A percentile compares a stretch with the other conserved stretches of the same genome.
Evolutionary conservation across 2,329 filamentous ascomycete genomes (phyloP).

Genomic region (Corniculantispora saksenae): DNA sequence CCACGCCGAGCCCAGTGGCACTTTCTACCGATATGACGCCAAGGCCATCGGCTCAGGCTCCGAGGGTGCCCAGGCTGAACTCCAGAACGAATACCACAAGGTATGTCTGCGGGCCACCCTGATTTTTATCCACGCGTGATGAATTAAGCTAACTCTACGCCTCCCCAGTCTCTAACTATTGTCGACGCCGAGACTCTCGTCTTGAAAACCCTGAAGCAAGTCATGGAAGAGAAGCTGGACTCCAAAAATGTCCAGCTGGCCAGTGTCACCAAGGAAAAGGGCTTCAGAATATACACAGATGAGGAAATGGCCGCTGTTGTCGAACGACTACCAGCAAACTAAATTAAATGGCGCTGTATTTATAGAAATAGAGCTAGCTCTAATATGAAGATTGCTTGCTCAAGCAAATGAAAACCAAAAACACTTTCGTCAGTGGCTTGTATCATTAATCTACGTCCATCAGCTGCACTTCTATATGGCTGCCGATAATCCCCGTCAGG

Average conservation of each 20-base stretch:
- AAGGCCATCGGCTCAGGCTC: conserved; percentile 98
- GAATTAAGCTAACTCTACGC: conserved; percentile 17
- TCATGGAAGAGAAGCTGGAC: conserved; percentile 99
- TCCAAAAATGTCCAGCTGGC: conserved; percentile 98
- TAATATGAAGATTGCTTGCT: conserved; percentile 10
- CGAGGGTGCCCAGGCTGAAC: conserved; percentile 94
- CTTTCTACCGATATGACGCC: conserved; percentile 98
- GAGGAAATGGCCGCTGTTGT: conserved; percentile 96
- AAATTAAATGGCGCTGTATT: conserved; percentile 26
- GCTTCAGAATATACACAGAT: conserved; percentile 97
- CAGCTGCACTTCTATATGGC: not conserved
- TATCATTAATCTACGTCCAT: conserved; percentile 3
- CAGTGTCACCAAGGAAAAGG: conserved; percentile 95
- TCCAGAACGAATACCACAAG: conserved; percentile 99
- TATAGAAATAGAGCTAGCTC: conserved; percentile 21
- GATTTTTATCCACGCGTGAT: not conserved
- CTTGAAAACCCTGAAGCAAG: conserved; percentile 97
- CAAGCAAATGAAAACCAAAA: conserved; percentile 9
- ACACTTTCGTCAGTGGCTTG: not conserved
- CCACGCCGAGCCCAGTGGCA: conserved; percentile 95
- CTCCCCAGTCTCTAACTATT: conserved; percentile 75
- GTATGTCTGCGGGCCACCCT: conserved; percentile 37
- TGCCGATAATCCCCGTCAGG: not conserved
- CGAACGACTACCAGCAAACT: conserved; percentile 73
- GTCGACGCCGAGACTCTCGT: conserved; percentile 91